phyloP scores from a whole-genome alignment of 2,329 filamentous ascomycete genomes.

The Fusarium nelsonii region DNA sequence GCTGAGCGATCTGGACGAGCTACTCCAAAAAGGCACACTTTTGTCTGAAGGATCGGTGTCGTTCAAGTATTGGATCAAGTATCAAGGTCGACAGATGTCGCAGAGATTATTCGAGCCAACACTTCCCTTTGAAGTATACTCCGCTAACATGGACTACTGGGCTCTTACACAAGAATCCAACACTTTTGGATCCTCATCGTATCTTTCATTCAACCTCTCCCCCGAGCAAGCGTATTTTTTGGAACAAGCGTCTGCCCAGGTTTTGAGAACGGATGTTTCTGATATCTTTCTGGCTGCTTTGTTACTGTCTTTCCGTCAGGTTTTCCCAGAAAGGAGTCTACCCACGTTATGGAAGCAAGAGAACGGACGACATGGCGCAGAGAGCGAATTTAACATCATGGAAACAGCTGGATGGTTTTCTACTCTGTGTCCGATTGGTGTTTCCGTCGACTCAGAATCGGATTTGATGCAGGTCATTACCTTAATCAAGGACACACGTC shows the following conservation, averaged over 20 bases:
- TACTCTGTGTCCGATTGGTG: conserved; percentile 64
- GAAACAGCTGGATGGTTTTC: conserved; percentile 73
- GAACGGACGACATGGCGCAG: conserved; percentile 60
- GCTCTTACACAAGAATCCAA: conserved; percentile 58
- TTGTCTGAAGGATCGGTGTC: conserved; percentile 60
- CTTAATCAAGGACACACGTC: conserved; percentile 66
- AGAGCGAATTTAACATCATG: conserved; percentile 63
- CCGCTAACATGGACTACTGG: conserved; percentile 63
- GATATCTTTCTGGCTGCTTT: conserved; percentile 68
- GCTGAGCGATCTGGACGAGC: conserved; percentile 62
- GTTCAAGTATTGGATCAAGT: conserved; percentile 64
- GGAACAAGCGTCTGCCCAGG: conserved; percentile 58
- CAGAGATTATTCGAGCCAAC: conserved; percentile 48
- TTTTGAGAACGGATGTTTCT: conserved; percentile 64
- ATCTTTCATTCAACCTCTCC: conserved; percentile 58
- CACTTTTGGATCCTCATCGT: conserved; percentile 59
- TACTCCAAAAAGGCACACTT: conserved; percentile 60
- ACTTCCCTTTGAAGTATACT: conserved; percentile 56
- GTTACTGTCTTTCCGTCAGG: conserved; percentile 66
- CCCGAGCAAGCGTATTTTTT: conserved; percentile 59
- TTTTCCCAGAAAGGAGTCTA: conserved; percentile 63
- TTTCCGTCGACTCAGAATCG: conserved; percentile 58
- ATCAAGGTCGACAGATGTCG: conserved; percentile 57
- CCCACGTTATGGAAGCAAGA: conserved; percentile 69
- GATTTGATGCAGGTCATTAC: conserved; percentile 65